Evolutionary conservation across 2,329 filamentous ascomycete species (phyloP).

Genomic region (Lojkania enalia): DNA sequence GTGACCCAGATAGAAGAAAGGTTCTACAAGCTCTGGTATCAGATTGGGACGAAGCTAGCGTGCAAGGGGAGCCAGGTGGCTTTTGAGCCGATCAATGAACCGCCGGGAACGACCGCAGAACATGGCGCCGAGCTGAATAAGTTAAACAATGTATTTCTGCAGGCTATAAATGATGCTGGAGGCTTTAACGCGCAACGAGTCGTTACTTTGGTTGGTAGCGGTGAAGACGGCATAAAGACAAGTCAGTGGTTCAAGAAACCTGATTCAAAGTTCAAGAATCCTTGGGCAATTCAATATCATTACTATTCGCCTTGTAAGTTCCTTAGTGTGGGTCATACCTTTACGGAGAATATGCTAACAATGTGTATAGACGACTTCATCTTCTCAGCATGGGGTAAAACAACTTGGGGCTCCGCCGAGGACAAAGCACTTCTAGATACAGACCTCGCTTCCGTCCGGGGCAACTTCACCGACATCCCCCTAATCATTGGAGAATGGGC

Average conservation of each 20-base stretch:
- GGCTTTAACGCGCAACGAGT: constrained; percentile 60
- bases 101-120: constrained; percentile 55
- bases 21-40: constrained; percentile 60
- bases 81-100: constrained; percentile 65
- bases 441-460: constrained; percentile 56
- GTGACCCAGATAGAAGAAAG: constrained; percentile 59
- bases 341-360: constrained; percentile 1
- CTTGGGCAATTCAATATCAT: constrained; percentile 64
- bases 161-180: constrained; percentile 57
- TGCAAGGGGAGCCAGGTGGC: constrained; percentile 59
- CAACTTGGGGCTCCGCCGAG: constrained; percentile 60
- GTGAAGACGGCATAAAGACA: constrained; percentile 58
- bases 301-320: constrained; percentile 61
- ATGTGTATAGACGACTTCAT: constrained; percentile 40
- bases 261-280: constrained; percentile 53
- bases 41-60: constrained; percentile 58
- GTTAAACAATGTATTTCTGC: constrained; percentile 60
- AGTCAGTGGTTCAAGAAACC: constrained; percentile 58
- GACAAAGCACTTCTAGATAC: constrained; percentile 56
- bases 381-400: constrained; percentile 59
- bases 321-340: not conserved
- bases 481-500: constrained; percentile 63
- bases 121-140: constrained; percentile 58
- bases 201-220: constrained; percentile 58
- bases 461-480: constrained; percentile 60